phyloP scores from a whole-genome alignment of 2,329 filamentous ascomycete species.

The Colletotrichum euphorbiae region DNA sequence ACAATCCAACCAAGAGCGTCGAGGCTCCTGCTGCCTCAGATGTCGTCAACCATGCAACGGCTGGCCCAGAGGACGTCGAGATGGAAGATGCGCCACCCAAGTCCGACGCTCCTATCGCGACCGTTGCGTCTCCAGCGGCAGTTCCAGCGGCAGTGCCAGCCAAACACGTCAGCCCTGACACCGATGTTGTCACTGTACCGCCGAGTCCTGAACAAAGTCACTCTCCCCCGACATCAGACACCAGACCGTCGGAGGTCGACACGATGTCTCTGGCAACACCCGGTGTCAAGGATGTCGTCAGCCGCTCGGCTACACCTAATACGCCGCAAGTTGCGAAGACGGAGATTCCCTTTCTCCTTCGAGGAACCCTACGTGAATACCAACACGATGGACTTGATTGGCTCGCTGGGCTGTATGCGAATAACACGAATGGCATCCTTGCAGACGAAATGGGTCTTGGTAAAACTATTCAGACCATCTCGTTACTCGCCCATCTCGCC shows the following conservation, averaged over 20 bases:
- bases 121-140: conserved; percentile 42
- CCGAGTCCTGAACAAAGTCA: conserved; percentile 59
- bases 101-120: conserved; percentile 40
- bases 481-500: conserved; percentile 90
- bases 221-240: conserved; percentile 62
- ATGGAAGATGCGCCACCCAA: conserved; percentile 48
- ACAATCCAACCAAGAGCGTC: not conserved
- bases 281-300: conserved; percentile 43
- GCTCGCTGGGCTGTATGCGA: conserved; percentile 92
- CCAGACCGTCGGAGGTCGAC: conserved; percentile 63
- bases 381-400: conserved; percentile 98
- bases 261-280: conserved; percentile 45
- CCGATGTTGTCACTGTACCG: conserved; percentile 56
- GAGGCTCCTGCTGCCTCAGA: not conserved
- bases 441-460: conserved; percentile 99
- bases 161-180: conserved; percentile 55
- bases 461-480: conserved; percentile 98
- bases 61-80: conserved; percentile 45
- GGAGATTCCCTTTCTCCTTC: conserved; percentile 82
- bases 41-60: conserved; percentile 31
- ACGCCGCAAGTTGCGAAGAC: conserved; percentile 64
- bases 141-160: conserved; percentile 39
- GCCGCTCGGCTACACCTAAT: conserved; percentile 49
- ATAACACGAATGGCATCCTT: conserved; percentile 93
- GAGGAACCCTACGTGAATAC: conserved; percentile 92